Base-by-base conservation (phyloP, 2,329 filamentous ascomycete species). In the Ascochyta koolunga region DNA sequence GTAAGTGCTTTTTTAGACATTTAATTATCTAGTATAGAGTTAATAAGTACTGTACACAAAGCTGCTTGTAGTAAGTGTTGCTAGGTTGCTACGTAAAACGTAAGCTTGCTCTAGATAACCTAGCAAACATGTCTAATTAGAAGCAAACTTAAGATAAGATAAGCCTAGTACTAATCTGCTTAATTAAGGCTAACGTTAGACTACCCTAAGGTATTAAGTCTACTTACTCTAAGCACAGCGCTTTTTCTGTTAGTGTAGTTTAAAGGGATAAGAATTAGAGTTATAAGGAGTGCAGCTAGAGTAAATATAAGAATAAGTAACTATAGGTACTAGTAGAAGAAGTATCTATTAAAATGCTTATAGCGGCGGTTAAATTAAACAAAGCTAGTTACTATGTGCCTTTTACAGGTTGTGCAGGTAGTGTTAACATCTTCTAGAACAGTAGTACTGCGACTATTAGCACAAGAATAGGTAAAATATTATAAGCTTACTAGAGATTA, bases 131-230 rank as follows among this genome's bases (percentile, higher is more conserved):
- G 31, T 16, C 31, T 9, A 33, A 29, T 53, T 44, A 59, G 56
- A 1, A 56, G 33, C 9, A 51, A 50, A 35, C 43, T 11, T 6
- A 57, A 25, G 1, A 62, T 4, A 3, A 61, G 40, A 54, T 60
- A 21, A 40, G 21, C 55, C 58, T 15, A 62, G 47, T 60, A 62
- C 32, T 33, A n/a, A 29, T 62, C 47, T 49, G 22, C 38, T 45
- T 61, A 19, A 19, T 51, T 13, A 24, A 61, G 46, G n/a, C 55
- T 22, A 16, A 62, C 38, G 35, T 62, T 62, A 10, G 54, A 62
- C 60, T 24, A 62, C n/a, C 41, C 45, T 13, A 62, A 25, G 6
- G 43, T 22, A 59, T 62, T n/a, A 2, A 62, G 40, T 22, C 58
- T 18, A 31, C 58, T 58, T 9, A 62, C 58, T 45, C 51, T 15